Conservation (phyloP, 371 early-diverging fungal genomes). For the Mucor lusitanicus region DNA sequence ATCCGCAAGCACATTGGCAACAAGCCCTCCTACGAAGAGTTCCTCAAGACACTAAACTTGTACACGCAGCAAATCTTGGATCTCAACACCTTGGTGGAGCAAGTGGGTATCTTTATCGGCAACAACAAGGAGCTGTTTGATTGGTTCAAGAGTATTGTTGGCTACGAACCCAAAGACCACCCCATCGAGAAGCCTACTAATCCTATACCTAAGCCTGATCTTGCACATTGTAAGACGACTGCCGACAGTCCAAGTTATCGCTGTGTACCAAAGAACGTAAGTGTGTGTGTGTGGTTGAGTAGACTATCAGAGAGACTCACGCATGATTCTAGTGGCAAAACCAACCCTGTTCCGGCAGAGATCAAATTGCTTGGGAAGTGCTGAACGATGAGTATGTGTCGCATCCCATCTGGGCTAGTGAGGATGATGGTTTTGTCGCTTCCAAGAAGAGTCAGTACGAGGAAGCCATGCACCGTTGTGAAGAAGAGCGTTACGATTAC, state of each 20-base stretch:
- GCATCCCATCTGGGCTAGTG: slow-evolving; percentile 94
- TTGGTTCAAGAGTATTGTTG: slow-evolving; percentile 96
- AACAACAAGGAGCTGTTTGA: slow-evolving; percentile 81
- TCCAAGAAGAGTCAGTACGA: slow-evolving; percentile 95
- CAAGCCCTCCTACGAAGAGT: slow-evolving; percentile 92
- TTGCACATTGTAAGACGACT: slow-evolving; percentile 53
- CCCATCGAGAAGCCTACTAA: slow-evolving; percentile 31
- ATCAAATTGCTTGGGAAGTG: slow-evolving; percentile 89
- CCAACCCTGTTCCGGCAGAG: slow-evolving; percentile 84
- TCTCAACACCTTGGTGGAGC: slow-evolving; percentile 79
- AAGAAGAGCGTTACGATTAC: slow-evolving; percentile 96
- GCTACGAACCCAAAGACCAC: slow-evolving; percentile 77
- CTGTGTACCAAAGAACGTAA: slow-evolving; percentile 67
- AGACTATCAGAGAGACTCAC: slow-evolving; percentile 12
- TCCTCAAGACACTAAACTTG: slow-evolving; percentile 95
- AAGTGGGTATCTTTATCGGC: slow-evolving; percentile 80
- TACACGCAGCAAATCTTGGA: slow-evolving; percentile 96
- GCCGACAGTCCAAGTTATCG: slow-evolving; percentile 73
- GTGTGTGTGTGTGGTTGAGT: not conserved
- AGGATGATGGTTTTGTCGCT: slow-evolving; percentile 92
- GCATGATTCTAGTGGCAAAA: slow-evolving; percentile 51
- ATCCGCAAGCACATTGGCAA: slow-evolving; percentile 85
- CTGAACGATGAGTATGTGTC: slow-evolving; percentile 96
- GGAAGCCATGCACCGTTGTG: slow-evolving; percentile 95
- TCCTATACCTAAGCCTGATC: slow-evolving; percentile 62